Percentiles rank a stretch among this genome's conserved stretches.
phyloP scores from a whole-genome alignment of 371 early-diverging fungal genomes.

The Mortierella sp. region DNA sequence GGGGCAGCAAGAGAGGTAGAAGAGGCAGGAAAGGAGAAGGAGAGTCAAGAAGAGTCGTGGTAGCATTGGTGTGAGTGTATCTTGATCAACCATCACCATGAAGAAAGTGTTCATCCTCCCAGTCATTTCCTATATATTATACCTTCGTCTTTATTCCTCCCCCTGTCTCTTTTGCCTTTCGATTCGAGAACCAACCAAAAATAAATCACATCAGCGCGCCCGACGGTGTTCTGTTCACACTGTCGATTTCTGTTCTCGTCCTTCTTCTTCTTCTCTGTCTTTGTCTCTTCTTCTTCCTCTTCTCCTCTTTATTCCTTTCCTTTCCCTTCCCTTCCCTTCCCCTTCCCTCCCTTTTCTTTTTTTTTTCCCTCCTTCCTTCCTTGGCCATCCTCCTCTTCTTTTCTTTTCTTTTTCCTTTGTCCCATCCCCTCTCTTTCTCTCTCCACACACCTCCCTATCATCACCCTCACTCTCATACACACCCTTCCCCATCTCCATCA shows the following conservation, averaged over 20 bases:
- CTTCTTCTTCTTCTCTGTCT: neutral
- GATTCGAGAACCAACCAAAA: too few relatives aligned
- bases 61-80: too few relatives aligned
- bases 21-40: too few relatives aligned
- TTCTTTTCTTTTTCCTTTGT: slow-evolving; percentile 9
- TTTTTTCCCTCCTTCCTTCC: neutral
- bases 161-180: too few relatives aligned
- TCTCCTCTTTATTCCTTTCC: neutral
- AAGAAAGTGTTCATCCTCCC: too few relatives aligned
- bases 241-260: neutral
- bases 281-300: neutral
- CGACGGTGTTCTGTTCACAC: too few relatives aligned
- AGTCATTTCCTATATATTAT: too few relatives aligned
- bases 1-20: too few relatives aligned
- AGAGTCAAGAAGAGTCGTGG: too few relatives aligned
- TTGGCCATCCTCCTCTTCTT: neutral
- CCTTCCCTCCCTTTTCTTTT: slow-evolving; percentile 7
- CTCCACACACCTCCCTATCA: neutral
- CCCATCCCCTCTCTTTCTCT: slow-evolving; percentile 6
- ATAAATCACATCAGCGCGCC: too few relatives aligned
- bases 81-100: too few relatives aligned
- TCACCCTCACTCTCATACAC: slow-evolving; percentile 2
- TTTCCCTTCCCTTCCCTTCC: neutral
- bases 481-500: neutral
- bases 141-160: too few relatives aligned